phyloP scores from a whole-genome alignment of 2,329 filamentous ascomycete species.

The Hymenoscyphus linearis region DNA sequence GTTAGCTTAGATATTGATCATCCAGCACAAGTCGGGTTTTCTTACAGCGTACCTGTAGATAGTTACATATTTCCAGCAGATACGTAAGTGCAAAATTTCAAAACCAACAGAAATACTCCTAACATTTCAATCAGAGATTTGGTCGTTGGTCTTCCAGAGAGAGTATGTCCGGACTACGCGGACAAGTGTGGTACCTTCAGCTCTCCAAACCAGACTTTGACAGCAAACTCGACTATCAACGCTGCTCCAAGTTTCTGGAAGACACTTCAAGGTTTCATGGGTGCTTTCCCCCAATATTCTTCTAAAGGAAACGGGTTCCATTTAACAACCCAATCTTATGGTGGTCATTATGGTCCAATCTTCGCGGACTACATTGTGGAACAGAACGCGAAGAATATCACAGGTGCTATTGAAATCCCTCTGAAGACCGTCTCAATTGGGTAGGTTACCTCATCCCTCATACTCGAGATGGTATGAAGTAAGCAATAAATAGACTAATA shows the following conservation, averaged over 20 bases:
- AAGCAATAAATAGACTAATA: constrained; percentile 1
- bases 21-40: constrained; percentile 27
- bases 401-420: constrained; percentile 41
- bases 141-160: constrained; percentile 41
- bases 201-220: constrained; percentile 43
- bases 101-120: constrained; percentile 5
- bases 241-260: constrained; percentile 57
- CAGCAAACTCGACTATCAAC: constrained; percentile 45
- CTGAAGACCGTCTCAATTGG: constrained; percentile 48
- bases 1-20: constrained; percentile 22
- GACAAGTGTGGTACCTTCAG: constrained; percentile 51
- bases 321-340: constrained; percentile 52
- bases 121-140: constrained; percentile 5
- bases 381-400: constrained; percentile 53
- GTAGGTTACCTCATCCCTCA: constrained; percentile 4
- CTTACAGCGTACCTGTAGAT: constrained; percentile 34
- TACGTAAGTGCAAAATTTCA: constrained; percentile 5
- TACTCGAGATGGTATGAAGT: too few relatives aligned
- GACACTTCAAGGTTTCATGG: constrained; percentile 58
- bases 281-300: constrained; percentile 49
- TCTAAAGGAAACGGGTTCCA: constrained; percentile 41
- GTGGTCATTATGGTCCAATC: constrained; percentile 53
- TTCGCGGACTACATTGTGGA: constrained; percentile 53
- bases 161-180: constrained; percentile 45
- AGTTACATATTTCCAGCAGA: constrained; percentile 17